These are phyloP conservation scores for Sphaerosporella brunnea DNA, from an alignment of 495 filamentous ascomycete genomes.

Conservation along the genomic window DNA sequence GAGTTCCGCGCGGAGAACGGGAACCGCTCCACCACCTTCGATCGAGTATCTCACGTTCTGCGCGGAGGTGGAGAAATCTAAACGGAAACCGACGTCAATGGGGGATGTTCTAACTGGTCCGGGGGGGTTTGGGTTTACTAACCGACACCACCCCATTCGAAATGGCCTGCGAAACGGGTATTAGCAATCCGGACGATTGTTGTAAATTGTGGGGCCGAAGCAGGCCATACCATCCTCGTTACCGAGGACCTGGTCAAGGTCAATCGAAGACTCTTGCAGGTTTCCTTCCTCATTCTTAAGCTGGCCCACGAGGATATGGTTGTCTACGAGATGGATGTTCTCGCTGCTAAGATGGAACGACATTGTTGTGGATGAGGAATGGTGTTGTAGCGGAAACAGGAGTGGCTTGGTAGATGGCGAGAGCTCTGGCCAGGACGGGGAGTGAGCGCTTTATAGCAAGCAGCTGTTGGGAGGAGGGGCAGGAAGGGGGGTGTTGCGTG, in stretches of 20 bases:
- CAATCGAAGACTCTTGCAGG: slow-evolving; percentile 17
- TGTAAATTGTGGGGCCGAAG: too few species aligned
- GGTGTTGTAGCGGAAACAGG: too few species aligned
- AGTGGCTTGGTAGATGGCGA: too few species aligned
- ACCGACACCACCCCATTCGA: too few species aligned
- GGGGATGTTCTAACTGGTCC: background rate
- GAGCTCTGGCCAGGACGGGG: too few species aligned
- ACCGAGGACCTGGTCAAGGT: slow-evolving; percentile 28
- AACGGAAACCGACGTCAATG: slow-evolving; percentile 17
- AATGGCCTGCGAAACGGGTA: too few species aligned
- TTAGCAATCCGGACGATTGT: too few species aligned
- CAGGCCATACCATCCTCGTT: slow-evolving; percentile 33
- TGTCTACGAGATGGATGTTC: slow-evolving; percentile 24
- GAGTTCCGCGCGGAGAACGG: slow-evolving; percentile 29
- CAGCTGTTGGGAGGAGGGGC: too few species aligned
- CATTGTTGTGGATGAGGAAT: too few species aligned
- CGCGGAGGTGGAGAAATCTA: slow-evolving; percentile 27
- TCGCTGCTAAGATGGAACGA: slow-evolving; percentile 28
- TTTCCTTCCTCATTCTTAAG: slow-evolving; percentile 21
- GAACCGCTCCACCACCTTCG: slow-evolving; percentile 28
- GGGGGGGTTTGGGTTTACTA: background rate
- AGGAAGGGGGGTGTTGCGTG: too few species aligned
- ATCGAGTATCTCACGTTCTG: slow-evolving; percentile 21
- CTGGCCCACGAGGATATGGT: slow-evolving; percentile 22
- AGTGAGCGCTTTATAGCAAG: too few species aligned